Conservation (phyloP, 2,329 filamentous ascomycete genomes). For the Alternaria hordeiaustralica region DNA sequence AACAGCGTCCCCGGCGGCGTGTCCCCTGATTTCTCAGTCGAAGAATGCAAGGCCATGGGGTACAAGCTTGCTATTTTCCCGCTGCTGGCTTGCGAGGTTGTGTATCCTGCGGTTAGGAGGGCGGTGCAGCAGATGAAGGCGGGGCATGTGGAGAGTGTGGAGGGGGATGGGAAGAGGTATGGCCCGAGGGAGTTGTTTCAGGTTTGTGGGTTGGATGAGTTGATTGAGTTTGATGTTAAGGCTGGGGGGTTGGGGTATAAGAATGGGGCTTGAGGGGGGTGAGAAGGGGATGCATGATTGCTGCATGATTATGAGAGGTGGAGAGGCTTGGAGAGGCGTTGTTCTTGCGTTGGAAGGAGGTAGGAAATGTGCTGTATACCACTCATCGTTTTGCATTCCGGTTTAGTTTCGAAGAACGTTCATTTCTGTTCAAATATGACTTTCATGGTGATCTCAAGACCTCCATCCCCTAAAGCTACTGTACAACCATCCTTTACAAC, state of each 20-base stretch:
- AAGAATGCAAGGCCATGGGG: slow-evolving; percentile 62
- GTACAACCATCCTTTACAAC: background rate
- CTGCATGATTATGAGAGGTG: background rate
- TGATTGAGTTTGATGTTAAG: slow-evolving; percentile 58
- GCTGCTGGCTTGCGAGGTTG: slow-evolving; percentile 36
- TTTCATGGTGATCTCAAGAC: background rate
- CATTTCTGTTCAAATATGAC: background rate
- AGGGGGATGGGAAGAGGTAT: slow-evolving; percentile 53
- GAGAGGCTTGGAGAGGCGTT: background rate
- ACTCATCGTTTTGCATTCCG: background rate
- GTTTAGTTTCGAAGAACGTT: background rate
- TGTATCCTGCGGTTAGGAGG: slow-evolving; percentile 41
- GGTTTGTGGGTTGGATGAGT: slow-evolving; percentile 60
- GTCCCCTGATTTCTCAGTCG: slow-evolving; percentile 60
- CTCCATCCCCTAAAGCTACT: background rate
- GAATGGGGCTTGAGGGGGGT: slow-evolving; percentile 15
- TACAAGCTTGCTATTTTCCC: slow-evolving; percentile 67
- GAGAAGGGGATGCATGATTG: background rate
- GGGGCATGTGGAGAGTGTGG: slow-evolving; percentile 39
- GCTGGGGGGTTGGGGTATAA: slow-evolving; percentile 51
- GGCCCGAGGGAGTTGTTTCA: slow-evolving; percentile 59
- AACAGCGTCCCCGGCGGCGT: slow-evolving; percentile 66
- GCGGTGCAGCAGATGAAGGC: slow-evolving; percentile 39
- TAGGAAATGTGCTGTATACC: background rate
- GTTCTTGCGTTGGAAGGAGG: background rate